A percentile compares a stretch with the other conserved stretches of the same genome.
Conservation (phyloP, 164 flowering plant genomes). For the Aristolochia californica region DNA sequence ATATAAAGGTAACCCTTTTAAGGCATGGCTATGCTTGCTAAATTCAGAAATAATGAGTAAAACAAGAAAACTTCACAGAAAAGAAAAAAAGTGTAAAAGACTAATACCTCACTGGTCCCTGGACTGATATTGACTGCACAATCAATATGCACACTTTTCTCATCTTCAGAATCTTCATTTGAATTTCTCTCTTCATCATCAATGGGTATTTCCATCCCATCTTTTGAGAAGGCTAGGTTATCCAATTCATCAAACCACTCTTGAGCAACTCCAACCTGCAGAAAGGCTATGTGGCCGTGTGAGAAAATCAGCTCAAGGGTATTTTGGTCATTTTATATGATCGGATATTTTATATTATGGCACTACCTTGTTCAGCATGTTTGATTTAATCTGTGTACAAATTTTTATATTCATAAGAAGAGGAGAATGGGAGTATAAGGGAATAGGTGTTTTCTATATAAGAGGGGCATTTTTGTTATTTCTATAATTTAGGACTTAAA, state of each 20-base stretch:
- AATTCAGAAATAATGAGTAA: background rate
- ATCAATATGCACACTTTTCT: slow-evolving; percentile 25
- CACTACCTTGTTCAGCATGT: too few species aligned
- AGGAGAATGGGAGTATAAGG: too few species aligned
- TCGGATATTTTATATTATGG: too few species aligned
- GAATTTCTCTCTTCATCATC: slow-evolving; percentile 23
- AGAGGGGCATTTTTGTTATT: too few species aligned
- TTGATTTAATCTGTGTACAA: too few species aligned
- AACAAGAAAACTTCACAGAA: background rate
- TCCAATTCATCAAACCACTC: slow-evolving; percentile 92
- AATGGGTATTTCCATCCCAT: slow-evolving; percentile 22
- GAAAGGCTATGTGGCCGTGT: slow-evolving; percentile 1
- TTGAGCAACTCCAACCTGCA: slow-evolving; percentile 81
- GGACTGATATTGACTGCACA: slow-evolving; percentile 69
- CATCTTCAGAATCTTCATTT: slow-evolving; percentile 20
- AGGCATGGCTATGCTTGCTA: background rate
- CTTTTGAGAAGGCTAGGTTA: slow-evolving; percentile 38
- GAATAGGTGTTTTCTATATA: too few species aligned
- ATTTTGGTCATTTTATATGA: too few species aligned
- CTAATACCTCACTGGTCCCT: slow-evolving; percentile 80
- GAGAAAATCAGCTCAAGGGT: too few species aligned
- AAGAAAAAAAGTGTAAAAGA: background rate
- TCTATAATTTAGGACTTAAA: too few species aligned
- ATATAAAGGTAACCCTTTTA: background rate
- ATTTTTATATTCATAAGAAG: too few species aligned